Percentiles rank a stretch among this genome's conserved stretches.
phyloP scores from a whole-genome alignment of 2,329 filamentous ascomycete species.

The Neurospora sp. region DNA sequence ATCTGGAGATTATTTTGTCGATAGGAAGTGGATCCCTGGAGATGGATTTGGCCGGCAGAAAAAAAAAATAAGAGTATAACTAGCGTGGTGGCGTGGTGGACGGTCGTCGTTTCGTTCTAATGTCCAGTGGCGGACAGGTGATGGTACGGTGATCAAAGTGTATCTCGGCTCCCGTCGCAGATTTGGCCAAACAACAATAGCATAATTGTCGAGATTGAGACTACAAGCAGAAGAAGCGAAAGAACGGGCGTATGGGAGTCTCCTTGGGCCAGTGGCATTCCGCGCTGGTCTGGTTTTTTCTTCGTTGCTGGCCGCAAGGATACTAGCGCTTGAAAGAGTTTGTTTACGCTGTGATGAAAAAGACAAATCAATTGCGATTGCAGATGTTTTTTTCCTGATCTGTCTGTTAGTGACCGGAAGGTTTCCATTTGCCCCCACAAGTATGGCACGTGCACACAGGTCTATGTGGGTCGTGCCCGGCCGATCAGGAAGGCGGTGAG shows the following conservation, averaged over 20 bases:
- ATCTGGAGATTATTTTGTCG: neutral
- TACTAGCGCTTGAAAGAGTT: neutral
- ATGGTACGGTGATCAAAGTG: neutral
- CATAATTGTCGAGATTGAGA: neutral
- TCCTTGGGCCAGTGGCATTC: neutral
- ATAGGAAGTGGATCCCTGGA: neutral
- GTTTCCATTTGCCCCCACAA: neutral
- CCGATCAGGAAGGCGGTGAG: constrained; percentile 12
- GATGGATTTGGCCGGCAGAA: neutral
- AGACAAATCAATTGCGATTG: neutral
- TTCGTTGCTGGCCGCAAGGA: neutral
- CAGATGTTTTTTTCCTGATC: neutral
- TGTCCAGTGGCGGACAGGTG: neutral
- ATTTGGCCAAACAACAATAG: neutral
- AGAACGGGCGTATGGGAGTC: neutral
- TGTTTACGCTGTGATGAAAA: neutral
- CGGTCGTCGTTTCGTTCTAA: neutral
- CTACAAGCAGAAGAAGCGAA: neutral
- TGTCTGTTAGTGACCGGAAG: neutral
- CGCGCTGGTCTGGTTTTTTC: neutral
- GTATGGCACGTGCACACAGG: constrained; percentile 10
- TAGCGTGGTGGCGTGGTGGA: neutral
- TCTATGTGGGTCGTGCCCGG: neutral
- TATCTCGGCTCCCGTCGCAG: neutral
- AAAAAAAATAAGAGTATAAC: neutral